Percentiles rank a stretch among this genome's conserved stretches.
phyloP scores from a whole-genome alignment of 1,284 basidiomycete genomes.

The Somion occarium region DNA sequence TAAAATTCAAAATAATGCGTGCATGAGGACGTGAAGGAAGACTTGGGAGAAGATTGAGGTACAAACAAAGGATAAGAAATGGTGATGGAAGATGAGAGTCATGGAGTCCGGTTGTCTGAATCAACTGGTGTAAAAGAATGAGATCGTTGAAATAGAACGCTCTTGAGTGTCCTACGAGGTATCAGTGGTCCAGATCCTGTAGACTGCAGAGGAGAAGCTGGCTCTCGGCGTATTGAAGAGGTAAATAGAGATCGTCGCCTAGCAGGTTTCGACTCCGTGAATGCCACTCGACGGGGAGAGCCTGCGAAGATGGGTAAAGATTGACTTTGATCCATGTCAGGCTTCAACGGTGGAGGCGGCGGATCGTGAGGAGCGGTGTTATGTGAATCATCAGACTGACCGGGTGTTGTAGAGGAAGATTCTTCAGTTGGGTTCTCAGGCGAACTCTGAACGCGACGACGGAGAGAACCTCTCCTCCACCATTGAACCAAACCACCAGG shows the following conservation, averaged over 20 bases:
- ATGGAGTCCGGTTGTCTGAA: background rate
- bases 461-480: conserved; percentile 42
- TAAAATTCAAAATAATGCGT: background rate
- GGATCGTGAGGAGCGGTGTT: conserved; percentile 7
- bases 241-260: conserved; percentile 6
- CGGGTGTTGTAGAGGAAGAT: conserved; percentile 13
- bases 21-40: too few relatives aligned
- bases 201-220: background rate
- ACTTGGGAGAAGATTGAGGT: too few relatives aligned
- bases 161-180: conserved; percentile 7
- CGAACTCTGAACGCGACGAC: conserved; percentile 45
- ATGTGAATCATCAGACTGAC: conserved; percentile 9
- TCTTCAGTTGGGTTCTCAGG: conserved; percentile 33
- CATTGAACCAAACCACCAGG: conserved; percentile 36
- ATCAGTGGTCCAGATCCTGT: background rate
- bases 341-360: background rate
- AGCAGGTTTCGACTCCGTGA: conserved; percentile 5
- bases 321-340: conserved; percentile 1
- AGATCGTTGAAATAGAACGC: conserved; percentile 6
- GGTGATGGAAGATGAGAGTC: background rate
- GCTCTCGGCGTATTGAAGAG: background rate
- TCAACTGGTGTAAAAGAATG: conserved; percentile 6
- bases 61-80: too few relatives aligned
- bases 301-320: background rate
- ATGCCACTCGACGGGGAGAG: conserved; percentile 3